Conservation (phyloP, 768 basidiomycete genomes). For the Suillus luteus region DNA sequence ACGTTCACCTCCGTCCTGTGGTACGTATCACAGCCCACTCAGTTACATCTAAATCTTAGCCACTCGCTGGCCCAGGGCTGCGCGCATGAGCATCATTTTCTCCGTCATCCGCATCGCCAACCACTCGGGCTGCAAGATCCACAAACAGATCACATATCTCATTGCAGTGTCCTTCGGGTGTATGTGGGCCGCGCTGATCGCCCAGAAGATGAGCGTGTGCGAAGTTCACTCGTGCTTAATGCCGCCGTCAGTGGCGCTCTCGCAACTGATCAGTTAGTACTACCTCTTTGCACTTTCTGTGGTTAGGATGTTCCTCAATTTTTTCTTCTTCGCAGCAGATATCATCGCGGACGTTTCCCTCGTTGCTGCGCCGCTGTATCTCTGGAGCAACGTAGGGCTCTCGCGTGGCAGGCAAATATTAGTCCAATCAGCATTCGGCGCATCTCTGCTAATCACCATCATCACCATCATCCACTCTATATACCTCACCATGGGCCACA, state of each 20-base stretch:
- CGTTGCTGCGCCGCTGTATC: background rate
- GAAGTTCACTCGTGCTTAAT: background rate
- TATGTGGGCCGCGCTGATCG: constrained; percentile 1
- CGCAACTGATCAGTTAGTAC: constrained; percentile 1
- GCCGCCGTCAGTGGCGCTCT: background rate
- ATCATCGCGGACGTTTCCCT: background rate
- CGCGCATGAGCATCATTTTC: constrained; percentile 11
- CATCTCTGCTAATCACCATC: constrained; percentile 1
- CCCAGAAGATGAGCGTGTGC: constrained; percentile 6
- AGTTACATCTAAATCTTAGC: background rate
- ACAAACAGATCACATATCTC: background rate
- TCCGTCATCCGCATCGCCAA: constrained; percentile 3
- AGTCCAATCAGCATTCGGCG: background rate
- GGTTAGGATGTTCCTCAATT: background rate
- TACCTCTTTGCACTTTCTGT: background rate
- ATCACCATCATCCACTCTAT: background rate
- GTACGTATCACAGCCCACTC: background rate
- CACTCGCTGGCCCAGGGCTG: background rate
- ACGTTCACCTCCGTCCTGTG: background rate
- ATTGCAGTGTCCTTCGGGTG: constrained; percentile 4
- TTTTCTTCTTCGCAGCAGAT: background rate
- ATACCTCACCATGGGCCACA: background rate
- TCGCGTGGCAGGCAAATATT: constrained; percentile 4
- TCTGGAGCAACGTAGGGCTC: background rate
- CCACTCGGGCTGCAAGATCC: background rate